Evolutionary conservation across 2,329 filamentous ascomycete genomes (phyloP), one percentile per base, ranked within the genome.

Genomic region (Fusarium dlaminii): DNA sequence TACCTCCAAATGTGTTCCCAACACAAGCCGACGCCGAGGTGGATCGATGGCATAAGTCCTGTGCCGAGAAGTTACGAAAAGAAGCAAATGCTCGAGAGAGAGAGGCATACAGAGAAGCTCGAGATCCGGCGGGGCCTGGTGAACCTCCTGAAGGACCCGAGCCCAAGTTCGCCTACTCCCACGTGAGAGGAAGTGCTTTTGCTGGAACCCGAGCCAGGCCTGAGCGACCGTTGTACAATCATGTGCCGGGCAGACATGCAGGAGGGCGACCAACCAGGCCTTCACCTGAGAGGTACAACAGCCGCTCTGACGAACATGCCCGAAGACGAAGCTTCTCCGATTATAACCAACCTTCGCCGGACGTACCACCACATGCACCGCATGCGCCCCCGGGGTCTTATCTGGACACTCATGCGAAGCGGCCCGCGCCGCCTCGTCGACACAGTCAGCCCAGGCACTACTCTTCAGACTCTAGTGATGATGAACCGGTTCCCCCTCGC

Each of bases 21-120:
- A 80, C 87, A 4, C 85, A 89, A 48, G 89, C 95, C 3, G 96
- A 98, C 77, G 84, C 88, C 9, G 92, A 93, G n/a, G 95, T 98
- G 83, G 90, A 95, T 63, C 86, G 88, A 66, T 99, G 96, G 96
- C 95, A 98, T 80, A 90, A 93, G 75, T 86, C 87, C 6, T 95
- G 97, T 64, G 92, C 91, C 40, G 87, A 92, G 66, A 90, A 89
- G 75, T 83, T 98, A 55, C 89, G 91, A 70, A 86, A 88, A 63
- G 91, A 95, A 75, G 86, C 86, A 6, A 82, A 70, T 37, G 72
- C 83, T 17, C 81, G 82, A 9, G 80, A 82, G 57, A 81, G 82
- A 45, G 80, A 85, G 74, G 55, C 73, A 18, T 54, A 61, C 18
- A 54, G 72, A 24, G 71, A 74, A 52, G 51, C 71, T 20, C 61